Base-by-base conservation (phyloP, 169 alveolate genomes). In the Plasmodium sp. region DNA sequence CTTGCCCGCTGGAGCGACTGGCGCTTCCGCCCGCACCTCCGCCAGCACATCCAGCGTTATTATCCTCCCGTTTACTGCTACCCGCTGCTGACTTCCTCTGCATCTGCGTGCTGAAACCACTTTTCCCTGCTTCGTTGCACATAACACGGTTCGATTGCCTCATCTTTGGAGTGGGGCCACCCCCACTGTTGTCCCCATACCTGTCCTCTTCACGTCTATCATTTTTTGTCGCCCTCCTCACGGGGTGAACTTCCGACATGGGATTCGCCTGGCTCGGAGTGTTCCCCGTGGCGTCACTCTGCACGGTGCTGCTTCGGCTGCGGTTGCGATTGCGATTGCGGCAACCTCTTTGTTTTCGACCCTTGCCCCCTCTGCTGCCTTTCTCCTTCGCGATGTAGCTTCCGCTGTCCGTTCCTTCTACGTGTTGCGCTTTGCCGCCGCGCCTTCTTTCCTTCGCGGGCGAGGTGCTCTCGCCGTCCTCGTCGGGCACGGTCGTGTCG, bases 101-200 rank as follows among this genome's bases (percentile, higher is more conserved):
- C 43, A 54, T 34, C 10, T 77, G 27, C 43, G 56, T 18, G 6
- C 62, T 3, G 2, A 75, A 54, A 43, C 39, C 81, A 75, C 71
- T 86, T n/a, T 86, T 75, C 67, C 41, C 72, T 54, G 34, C 36
- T 45, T 43, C 58, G 33, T 56, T 86, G 45, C 67, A 34, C 81
- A 75, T 41, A 34, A 86, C 33, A 33, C 71, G 62, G 56, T 85
- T 75, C 34, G 82, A 51, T 16, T 43, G 22, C 43, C 81, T 85
- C n/a, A 75, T 12, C 39, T 75, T 85, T 34, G 79, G 84, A 51
- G 54, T 36, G 3, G 9, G 16, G 27, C 16, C 22, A 51, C 62
- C 62, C 33, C 16, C 18, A 22, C 27, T 27, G n/a, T n/a, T 4
- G 1, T 77, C 43, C 41, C 51, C 39, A 43, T 84, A 84, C 54